Evolutionary conservation across 2,329 filamentous ascomycete species (phyloP).

Genomic region (Xylaria sp.): DNA sequence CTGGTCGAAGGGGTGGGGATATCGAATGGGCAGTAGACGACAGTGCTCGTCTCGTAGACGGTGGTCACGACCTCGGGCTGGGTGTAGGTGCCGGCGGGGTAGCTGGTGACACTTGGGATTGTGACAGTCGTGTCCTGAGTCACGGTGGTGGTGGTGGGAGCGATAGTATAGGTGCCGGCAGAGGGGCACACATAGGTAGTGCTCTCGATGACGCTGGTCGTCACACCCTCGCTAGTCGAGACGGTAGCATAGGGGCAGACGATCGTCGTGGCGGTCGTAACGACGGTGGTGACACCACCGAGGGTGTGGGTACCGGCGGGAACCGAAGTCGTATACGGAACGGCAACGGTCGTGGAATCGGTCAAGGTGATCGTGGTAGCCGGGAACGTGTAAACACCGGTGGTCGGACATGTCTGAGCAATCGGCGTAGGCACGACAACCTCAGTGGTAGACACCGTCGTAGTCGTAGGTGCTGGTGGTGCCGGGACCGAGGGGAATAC

Average conservation of each 20-base stretch:
- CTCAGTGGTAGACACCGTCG: conserved; percentile 54
- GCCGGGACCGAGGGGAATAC: conserved; percentile 50
- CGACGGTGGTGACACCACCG: conserved; percentile 78
- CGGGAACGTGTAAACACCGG: conserved; percentile 80
- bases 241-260: conserved; percentile 76
- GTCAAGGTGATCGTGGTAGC: conserved; percentile 76
- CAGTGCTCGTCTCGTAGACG: conserved; percentile 73
- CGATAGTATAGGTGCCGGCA: conserved; percentile 81
- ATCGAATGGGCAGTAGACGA: conserved; percentile 76
- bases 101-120: conserved; percentile 72
- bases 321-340: conserved; percentile 69
- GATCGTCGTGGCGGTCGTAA: conserved; percentile 73
- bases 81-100: conserved; percentile 78
- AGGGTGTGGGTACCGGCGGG: conserved; percentile 73
- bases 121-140: conserved; percentile 64
- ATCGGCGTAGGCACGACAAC: conserved; percentile 64
- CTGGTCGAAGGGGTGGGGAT: conserved; percentile 45
- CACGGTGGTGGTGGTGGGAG: conserved; percentile 71
- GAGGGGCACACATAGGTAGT: conserved; percentile 80
- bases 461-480: conserved; percentile 44
- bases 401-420: conserved; percentile 67
- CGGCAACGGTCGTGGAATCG: conserved; percentile 74
- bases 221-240: conserved; percentile 67
- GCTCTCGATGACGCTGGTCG: conserved; percentile 74
- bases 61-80: conserved; percentile 74